These are phyloP conservation scores for Populus tomentosa DNA, from an alignment of 441 rosid genomes.

Conservation along the genomic window DNA sequence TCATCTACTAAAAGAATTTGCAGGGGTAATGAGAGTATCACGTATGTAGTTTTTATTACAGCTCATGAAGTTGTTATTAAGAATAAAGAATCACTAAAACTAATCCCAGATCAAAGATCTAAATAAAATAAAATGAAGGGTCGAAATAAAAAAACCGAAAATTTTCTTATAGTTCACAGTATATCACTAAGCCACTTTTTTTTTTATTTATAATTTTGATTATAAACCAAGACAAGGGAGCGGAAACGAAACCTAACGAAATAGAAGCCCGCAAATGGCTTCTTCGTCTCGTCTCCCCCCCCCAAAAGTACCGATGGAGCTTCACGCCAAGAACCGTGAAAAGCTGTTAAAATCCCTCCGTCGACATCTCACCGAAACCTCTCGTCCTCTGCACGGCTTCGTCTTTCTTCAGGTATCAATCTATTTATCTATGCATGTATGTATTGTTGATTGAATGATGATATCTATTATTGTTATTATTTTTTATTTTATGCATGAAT, in stretches of 20 bases:
- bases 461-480: not conserved
- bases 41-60: no score
- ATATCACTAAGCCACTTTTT: no score
- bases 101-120: no score
- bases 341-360: conserved; percentile 58
- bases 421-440: not conserved
- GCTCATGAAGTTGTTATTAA: no score
- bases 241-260: not conserved
- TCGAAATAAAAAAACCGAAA: no score
- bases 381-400: conserved; percentile 62
- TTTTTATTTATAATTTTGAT: no score
- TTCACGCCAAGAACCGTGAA: conserved; percentile 58
- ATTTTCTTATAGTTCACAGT: no score
- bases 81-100: no score
- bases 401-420: conserved; percentile 60
- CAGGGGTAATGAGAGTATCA: no score
- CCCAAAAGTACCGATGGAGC: conserved; percentile 64
- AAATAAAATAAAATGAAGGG: no score
- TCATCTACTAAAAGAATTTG: no score
- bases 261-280: conserved; percentile 35
- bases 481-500: not conserved
- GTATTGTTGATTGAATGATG: not conserved
- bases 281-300: conserved; percentile 47
- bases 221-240: not conserved
- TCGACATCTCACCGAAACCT: conserved; percentile 35